Percentiles rank a stretch among this genome's conserved stretches.
Conservation (phyloP, 2,329 filamentous ascomycete genomes). For the Fusarium dlaminii region DNA sequence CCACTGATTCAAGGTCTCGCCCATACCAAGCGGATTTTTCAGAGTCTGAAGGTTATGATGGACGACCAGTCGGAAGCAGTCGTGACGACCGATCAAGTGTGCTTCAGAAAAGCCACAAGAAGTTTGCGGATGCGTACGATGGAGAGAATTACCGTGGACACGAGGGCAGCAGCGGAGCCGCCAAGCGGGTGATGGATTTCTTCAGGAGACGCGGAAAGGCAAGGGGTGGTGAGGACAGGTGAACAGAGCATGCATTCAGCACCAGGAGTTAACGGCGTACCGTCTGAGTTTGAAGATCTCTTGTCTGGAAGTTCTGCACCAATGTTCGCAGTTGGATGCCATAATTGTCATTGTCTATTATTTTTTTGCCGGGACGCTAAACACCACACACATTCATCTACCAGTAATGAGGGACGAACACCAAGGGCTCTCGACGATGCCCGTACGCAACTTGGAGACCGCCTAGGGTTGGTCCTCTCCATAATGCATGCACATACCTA, state of each 20-base stretch:
- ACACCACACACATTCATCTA: slow-evolving; percentile 37
- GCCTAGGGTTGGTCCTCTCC: slow-evolving; percentile 28
- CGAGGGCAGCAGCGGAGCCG: slow-evolving; percentile 85
- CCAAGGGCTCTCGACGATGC: slow-evolving; percentile 36
- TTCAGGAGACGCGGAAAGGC: slow-evolving; percentile 88
- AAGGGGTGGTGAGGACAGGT: slow-evolving; percentile 68
- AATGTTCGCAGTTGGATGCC: slow-evolving; percentile 41
- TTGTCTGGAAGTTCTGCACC: slow-evolving; percentile 35
- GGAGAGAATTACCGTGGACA: slow-evolving; percentile 73
- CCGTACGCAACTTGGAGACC: slow-evolving; percentile 33
- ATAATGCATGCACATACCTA: slow-evolving; percentile 17
- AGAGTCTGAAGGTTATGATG: slow-evolving; percentile 55
- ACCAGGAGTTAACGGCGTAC: slow-evolving; percentile 39
- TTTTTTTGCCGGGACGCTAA: slow-evolving; percentile 35
- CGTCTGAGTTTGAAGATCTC: slow-evolving; percentile 37
- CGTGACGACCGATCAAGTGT: slow-evolving; percentile 63
- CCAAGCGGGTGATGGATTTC: slow-evolving; percentile 97
- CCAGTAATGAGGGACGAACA: slow-evolving; percentile 42
- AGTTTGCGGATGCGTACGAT: slow-evolving; percentile 91
- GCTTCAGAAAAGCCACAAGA: slow-evolving; percentile 85
- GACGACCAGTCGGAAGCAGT: slow-evolving; percentile 50
- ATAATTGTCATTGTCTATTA: slow-evolving; percentile 42
- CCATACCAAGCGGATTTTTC: slow-evolving; percentile 56
- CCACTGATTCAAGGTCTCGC: slow-evolving; percentile 51
- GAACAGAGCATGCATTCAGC: slow-evolving; percentile 32